Percentiles rank a stretch among this genome's conserved stretches.
phyloP scores from a whole-genome alignment of 768 basidiomycete genomes.

The Xerocomellus dryophilus region DNA sequence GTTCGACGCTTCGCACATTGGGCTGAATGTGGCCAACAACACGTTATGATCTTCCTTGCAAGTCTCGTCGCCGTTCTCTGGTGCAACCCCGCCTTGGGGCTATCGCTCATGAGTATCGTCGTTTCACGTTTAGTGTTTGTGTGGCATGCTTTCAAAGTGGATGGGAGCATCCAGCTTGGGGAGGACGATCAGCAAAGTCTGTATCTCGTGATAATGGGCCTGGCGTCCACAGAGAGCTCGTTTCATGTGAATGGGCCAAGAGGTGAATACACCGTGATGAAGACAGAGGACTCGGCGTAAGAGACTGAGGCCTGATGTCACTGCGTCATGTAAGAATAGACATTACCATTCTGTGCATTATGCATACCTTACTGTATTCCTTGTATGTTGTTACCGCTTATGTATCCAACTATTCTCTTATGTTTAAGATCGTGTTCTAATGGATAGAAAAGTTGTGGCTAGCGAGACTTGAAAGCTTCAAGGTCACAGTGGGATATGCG shows the following conservation, averaged over 20 bases:
- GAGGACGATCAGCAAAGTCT: conserved; percentile 35
- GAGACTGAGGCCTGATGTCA: background rate
- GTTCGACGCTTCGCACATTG: conserved; percentile 39
- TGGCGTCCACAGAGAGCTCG: conserved; percentile 4
- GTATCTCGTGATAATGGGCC: conserved; percentile 29
- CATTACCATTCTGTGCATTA: background rate
- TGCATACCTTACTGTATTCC: background rate
- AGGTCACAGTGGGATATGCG: too few relatives aligned
- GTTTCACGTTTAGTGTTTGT: conserved; percentile 26
- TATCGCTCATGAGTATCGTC: conserved; percentile 17
- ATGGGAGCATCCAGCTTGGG: conserved; percentile 28
- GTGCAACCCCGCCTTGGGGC: conserved; percentile 16
- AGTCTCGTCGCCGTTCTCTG: conserved; percentile 16
- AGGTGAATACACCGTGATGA: background rate
- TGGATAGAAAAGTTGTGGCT: background rate
- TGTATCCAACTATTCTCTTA: background rate
- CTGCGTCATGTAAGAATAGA: background rate
- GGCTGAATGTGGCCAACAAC: conserved; percentile 35
- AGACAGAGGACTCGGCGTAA: background rate
- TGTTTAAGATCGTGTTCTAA: background rate
- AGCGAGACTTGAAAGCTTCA: too few relatives aligned
- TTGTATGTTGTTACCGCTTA: background rate
- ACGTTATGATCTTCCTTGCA: conserved; percentile 35
- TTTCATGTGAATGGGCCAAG: background rate
- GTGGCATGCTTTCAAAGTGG: conserved; percentile 27